Base-by-base conservation (phyloP, 352 stramenopile species). In the Phytophthora constricta region DNA sequence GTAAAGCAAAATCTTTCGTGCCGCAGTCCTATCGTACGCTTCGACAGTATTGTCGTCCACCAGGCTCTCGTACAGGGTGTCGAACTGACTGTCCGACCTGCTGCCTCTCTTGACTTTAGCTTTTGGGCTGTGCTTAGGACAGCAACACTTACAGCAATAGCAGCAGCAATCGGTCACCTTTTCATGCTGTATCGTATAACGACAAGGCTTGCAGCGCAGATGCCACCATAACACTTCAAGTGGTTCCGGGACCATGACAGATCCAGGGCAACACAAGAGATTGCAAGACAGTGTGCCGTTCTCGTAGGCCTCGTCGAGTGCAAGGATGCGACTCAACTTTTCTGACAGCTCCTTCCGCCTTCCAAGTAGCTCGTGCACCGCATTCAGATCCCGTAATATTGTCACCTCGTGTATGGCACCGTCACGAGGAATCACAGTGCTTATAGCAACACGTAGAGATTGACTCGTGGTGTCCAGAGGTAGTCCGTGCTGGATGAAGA, bases 241-340 rank as follows among this genome's bases (percentile, higher is more conserved):
- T 4, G 75, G 69, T 2, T 77, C 77, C 22, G 86, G 86, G 39
- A 77, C 62, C 49, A 85, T 67, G 3, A 90, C 55, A 0, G 80
- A 86, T 10, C 86, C 86, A 9, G 86, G 86, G 58, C 76, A 91
- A 51, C 78, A 88, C 4, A 91, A 56, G n/a, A 94, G 60, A 41
- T 77, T 89, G 54, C 82, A 89, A 3, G 86, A 90, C 14, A 94
- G 57, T 22, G 73, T 79, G 26, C 76, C 78, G 20, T 80, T 70
- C 31, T 87, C 76, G 46, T 84, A 90, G 5, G 58, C 73, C 13
- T 79, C 79, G 43, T 90, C 81, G 7, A 91, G 68, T 2, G 72
- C 73, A 1, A 82, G 59, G 22, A 90, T 77, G 39, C 87, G 83
- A 48, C 86, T 85, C 10, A 91, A 68, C 19, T 84, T 66, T 43